A percentile compares a stretch with the other conserved stretches of the same genome.
These are phyloP conservation scores for Torulaspora maleeae DNA, from an alignment of 805 yeast genomes.

Conservation along the genomic window DNA sequence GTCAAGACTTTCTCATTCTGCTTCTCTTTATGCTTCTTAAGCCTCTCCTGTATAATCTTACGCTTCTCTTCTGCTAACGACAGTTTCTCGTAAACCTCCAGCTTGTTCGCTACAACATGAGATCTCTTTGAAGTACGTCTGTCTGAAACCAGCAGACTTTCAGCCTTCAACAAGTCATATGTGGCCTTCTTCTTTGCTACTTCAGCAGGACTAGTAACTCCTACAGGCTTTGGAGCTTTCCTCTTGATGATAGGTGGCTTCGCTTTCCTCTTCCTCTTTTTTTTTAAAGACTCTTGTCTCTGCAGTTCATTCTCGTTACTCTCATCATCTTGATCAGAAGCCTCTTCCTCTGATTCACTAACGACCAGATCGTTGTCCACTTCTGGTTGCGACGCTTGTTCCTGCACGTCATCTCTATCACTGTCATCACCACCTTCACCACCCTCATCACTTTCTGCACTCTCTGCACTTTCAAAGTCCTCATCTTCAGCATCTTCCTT, in stretches of 20 bases:
- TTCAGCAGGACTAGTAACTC: conserved; percentile 34
- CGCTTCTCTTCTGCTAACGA: conserved; percentile 62
- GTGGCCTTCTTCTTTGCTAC: conserved; percentile 14
- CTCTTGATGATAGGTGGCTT: conserved; percentile 35
- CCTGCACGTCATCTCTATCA: conserved; percentile 24
- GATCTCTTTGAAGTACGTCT: conserved; percentile 74
- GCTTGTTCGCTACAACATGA: conserved; percentile 70
- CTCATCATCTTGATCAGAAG: conserved; percentile 45
- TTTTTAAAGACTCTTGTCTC: conserved; percentile 36
- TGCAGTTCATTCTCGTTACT: conserved; percentile 66
- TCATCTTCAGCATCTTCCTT: conserved; percentile 58
- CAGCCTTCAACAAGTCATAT: conserved; percentile 43
- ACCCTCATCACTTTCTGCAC: conserved; percentile 30
- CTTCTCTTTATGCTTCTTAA: conserved; percentile 45
- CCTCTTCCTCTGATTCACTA: conserved; percentile 36
- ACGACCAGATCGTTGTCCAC: conserved; percentile 32
- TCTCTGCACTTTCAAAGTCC: conserved; percentile 39
- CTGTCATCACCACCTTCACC: conserved; percentile 28
- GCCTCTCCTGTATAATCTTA: conserved; percentile 40
- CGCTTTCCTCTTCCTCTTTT: conserved; percentile 21
- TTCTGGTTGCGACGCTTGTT: conserved; percentile 5
- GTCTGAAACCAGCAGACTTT: conserved; percentile 45
- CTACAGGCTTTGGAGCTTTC: conserved; percentile 25
- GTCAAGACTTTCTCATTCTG: conserved; percentile 38
- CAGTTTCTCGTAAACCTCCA: conserved; percentile 69